A percentile compares a stretch with the other conserved stretches of the same genome.
Conservation (phyloP, 1,284 basidiomycete genomes). For the Sporisorium scitamineum region DNA sequence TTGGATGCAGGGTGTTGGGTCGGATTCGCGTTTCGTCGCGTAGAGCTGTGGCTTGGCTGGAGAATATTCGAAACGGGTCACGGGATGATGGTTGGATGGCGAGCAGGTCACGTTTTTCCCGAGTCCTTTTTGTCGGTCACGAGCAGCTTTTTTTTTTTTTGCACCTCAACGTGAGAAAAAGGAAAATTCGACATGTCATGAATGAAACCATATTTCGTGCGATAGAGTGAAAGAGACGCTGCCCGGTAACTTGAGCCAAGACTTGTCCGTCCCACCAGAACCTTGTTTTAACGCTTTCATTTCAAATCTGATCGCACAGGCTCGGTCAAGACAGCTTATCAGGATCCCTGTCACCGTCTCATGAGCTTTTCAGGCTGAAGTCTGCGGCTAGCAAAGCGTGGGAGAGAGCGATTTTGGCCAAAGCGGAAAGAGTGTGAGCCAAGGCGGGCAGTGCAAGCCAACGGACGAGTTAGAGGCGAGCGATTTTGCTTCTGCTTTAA, state of each 20-base stretch:
- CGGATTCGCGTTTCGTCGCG: constrained; percentile 28
- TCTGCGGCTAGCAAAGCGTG: background rate
- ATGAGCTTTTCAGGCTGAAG: background rate
- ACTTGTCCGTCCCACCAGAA: too few relatives aligned
- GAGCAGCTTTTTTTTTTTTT: background rate
- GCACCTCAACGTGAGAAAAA: constrained; percentile 4
- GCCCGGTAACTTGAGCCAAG: too few relatives aligned
- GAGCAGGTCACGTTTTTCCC: constrained; percentile 46
- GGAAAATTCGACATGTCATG: constrained; percentile 1
- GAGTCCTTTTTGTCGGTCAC: background rate
- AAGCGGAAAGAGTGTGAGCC: background rate
- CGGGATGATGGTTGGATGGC: constrained; percentile 52
- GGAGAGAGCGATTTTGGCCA: constrained; percentile 14
- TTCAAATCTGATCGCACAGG: background rate
- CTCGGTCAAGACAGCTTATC: background rate
- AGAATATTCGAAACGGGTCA: constrained; percentile 39
- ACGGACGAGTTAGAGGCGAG: background rate
- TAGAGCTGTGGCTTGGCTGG: constrained; percentile 17
- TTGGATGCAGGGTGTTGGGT: constrained; percentile 25
- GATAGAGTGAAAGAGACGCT: background rate
- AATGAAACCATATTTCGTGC: background rate
- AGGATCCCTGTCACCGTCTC: background rate
- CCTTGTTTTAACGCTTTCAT: too few relatives aligned
- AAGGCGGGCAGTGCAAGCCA: background rate
- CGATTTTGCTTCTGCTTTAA: constrained; percentile 6